Evolutionary conservation across 83 land plant species (phyloP).

Genomic region (Thuja plicata): DNA sequence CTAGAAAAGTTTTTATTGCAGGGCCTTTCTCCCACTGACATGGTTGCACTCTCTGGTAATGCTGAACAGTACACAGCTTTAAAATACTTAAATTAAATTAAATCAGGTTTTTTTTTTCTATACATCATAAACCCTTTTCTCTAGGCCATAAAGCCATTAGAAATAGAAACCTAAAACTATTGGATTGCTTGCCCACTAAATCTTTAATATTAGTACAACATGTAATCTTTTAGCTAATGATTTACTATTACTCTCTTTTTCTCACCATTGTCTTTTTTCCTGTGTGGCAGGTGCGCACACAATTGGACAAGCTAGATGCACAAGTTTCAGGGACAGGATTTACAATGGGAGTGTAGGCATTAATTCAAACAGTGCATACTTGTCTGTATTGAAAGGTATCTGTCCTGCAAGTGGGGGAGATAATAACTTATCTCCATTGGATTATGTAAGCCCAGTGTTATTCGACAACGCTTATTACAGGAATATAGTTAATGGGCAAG

Average conservation of each 20-base stretch:
- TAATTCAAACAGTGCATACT: slow-evolving; percentile 2
- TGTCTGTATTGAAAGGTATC: slow-evolving; percentile 26
- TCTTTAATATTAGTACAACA: too few relatives aligned
- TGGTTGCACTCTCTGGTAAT: slow-evolving; percentile 76
- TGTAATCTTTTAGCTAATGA: too few relatives aligned
- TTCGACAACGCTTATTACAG: slow-evolving; percentile 62
- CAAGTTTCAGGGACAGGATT: slow-evolving; percentile 48
- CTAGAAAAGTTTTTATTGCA: slow-evolving; percentile 48
- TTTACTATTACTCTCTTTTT: not conserved
- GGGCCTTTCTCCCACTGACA: too few relatives aligned
- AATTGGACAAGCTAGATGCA: slow-evolving; percentile 65
- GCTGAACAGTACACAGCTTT: too few relatives aligned
- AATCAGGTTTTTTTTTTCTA: too few relatives aligned
- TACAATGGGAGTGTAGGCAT: slow-evolving; percentile 24
- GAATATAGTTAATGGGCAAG: slow-evolving; percentile 38
- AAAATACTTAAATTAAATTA: too few relatives aligned
- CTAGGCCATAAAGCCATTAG: not conserved
- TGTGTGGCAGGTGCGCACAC: slow-evolving; percentile 54
- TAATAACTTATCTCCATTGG: slow-evolving; percentile 51
- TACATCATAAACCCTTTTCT: not conserved
- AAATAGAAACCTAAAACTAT: too few relatives aligned
- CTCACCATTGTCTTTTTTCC: not conserved
- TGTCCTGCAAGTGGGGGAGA: slow-evolving; percentile 42
- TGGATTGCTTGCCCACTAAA: too few relatives aligned
- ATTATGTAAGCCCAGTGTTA: slow-evolving; percentile 38